Conservation (phyloP, 495 filamentous ascomycete genomes). For the Trichoderma erinaceum region DNA sequence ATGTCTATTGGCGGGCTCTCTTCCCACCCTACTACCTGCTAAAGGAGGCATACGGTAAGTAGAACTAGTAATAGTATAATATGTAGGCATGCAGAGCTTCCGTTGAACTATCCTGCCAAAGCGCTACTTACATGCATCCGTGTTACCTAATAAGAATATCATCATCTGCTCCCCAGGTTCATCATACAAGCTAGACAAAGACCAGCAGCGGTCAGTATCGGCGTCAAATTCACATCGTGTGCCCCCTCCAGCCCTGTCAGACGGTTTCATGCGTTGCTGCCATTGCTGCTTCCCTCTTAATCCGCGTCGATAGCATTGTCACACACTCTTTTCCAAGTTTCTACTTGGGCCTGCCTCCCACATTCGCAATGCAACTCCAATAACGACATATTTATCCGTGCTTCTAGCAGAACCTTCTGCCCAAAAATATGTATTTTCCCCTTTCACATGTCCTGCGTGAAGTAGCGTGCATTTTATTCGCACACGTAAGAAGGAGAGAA, state of each 20-base stretch:
- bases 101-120: slow-evolving; percentile 1
- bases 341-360: neutral
- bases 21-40: neutral
- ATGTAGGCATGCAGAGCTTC: neutral
- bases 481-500: neutral
- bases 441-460: neutral
- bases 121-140: neutral
- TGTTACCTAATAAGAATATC: slow-evolving; percentile 3
- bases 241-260: neutral
- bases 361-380: neutral
- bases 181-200: neutral
- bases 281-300: neutral
- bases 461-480: neutral
- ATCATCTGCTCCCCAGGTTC: neutral
- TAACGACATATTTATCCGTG: slow-evolving; percentile 13
- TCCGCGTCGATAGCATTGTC: neutral
- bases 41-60: neutral
- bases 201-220: neutral
- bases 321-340: neutral
- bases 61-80: neutral
- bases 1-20: neutral
- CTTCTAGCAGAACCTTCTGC: slow-evolving; percentile 12
- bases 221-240: neutral
- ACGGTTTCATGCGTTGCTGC: neutral
- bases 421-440: neutral